Conservation (phyloP, 139 green algal genomes). For the Chlamydomonas urium region DNA sequence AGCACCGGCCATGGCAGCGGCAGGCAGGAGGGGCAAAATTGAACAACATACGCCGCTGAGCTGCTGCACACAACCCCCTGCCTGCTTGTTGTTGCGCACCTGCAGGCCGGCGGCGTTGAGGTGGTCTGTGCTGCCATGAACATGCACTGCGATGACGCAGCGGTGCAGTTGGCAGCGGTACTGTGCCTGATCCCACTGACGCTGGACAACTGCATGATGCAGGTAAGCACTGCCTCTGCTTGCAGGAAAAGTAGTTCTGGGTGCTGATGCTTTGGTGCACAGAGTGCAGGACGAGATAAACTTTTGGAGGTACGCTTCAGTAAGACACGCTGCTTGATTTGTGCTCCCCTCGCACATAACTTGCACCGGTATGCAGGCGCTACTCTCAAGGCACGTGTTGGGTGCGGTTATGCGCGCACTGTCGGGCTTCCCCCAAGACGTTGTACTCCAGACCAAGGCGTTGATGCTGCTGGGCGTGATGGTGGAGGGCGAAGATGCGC, state of each 20-base stretch:
- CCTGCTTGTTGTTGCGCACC: too few relatives aligned
- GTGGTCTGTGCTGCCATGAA: conserved; percentile 6
- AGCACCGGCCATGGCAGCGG: too few relatives aligned
- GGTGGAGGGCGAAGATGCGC: not conserved
- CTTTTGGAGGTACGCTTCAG: not conserved
- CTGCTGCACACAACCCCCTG: too few relatives aligned
- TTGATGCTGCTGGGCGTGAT: conserved; percentile 11
- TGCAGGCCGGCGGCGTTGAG: conserved; percentile 13
- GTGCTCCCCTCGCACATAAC: not conserved
- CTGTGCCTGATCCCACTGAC: conserved; percentile 10
- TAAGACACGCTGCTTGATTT: not conserved
- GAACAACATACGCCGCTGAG: too few relatives aligned
- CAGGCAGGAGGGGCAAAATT: too few relatives aligned
- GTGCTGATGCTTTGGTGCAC: not conserved
- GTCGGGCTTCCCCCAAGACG: not conserved
- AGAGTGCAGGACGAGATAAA: not conserved
- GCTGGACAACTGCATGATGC: conserved; percentile 16
- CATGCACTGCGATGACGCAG: not conserved
- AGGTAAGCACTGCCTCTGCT: conserved; percentile 2
- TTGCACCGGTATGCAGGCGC: not conserved
- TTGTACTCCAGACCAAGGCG: not conserved
- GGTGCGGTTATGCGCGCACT: not conserved
- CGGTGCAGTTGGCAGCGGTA: conserved; percentile 7
- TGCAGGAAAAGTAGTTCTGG: not conserved
- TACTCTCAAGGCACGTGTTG: not conserved